These are phyloP conservation scores for Passiflora organensis DNA, from an alignment of 345 rosid genomes.

Conservation along the genomic window DNA sequence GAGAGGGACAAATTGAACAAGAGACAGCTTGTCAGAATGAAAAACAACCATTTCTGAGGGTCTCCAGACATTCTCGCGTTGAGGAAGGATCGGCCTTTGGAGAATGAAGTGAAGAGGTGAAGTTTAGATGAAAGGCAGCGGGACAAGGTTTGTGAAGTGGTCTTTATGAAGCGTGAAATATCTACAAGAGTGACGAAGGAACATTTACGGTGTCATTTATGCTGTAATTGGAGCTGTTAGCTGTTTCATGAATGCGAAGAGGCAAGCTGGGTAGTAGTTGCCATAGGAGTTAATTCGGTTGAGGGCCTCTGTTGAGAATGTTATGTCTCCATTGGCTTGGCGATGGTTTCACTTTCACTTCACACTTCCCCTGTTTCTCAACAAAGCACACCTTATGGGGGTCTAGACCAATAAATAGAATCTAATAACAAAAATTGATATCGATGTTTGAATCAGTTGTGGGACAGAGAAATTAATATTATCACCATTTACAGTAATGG, in stretches of 20 bases:
- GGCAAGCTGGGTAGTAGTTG: constrained; percentile 13
- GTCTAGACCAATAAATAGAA: background rate
- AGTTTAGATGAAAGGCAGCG: background rate
- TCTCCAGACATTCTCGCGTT: constrained; percentile 38
- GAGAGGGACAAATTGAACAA: constrained; percentile 29
- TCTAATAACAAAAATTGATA: background rate
- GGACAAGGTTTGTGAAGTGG: constrained; percentile 5
- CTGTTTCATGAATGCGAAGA: constrained; percentile 33
- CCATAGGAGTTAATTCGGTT: no score
- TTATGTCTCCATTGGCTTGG: no score
- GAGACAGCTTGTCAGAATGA: constrained; percentile 26
- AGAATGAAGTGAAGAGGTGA: background rate
- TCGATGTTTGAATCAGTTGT: background rate
- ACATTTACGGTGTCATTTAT: constrained; percentile 7
- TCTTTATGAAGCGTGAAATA: constrained; percentile 17
- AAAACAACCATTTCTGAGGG: constrained; percentile 35
- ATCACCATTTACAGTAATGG: background rate
- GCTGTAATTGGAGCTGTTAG: constrained; percentile 30
- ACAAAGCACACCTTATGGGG: background rate
- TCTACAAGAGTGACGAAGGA: background rate
- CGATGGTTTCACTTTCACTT: background rate
- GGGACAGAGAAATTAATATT: background rate
- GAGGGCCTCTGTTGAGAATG: no score
- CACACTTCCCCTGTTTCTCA: background rate
- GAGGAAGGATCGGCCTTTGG: background rate